Evolutionary conservation across 1,284 basidiomycete genomes (phyloP).

Genomic region (Kalmanozyma brasiliensis): DNA sequence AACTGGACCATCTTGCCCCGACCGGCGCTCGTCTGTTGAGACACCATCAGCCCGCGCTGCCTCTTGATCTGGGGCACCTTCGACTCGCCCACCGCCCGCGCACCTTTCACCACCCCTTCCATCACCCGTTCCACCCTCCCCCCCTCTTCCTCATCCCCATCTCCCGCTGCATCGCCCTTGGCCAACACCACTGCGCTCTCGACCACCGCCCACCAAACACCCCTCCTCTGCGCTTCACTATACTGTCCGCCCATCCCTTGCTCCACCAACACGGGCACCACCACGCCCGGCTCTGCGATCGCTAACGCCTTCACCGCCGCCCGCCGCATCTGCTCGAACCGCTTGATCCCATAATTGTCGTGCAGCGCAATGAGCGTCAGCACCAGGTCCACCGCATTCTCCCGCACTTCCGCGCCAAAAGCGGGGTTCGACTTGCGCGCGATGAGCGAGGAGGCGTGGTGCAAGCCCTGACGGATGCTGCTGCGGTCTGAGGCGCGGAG

Average conservation of each 20-base stretch:
- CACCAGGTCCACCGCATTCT: slow-evolving; percentile 85
- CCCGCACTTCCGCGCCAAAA: slow-evolving; percentile 72
- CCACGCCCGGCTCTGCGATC: slow-evolving; percentile 78
- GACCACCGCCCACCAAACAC: slow-evolving; percentile 85
- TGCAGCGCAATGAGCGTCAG: slow-evolving; percentile 80
- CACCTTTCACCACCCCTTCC: slow-evolving; percentile 6
- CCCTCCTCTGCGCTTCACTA: slow-evolving; percentile 82
- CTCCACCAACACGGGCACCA: slow-evolving; percentile 78
- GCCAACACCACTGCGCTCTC: slow-evolving; percentile 86
- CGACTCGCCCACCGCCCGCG: slow-evolving; percentile 33
- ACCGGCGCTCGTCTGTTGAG: too few species aligned
- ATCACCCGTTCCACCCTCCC: slow-evolving; percentile 13
- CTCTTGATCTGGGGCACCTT: slow-evolving; percentile 30
- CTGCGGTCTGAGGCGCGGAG: slow-evolving; percentile 51
- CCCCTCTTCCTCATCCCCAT: background rate
- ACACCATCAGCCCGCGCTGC: slow-evolving; percentile 5
- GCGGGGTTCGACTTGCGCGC: slow-evolving; percentile 41
- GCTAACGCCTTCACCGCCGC: slow-evolving; percentile 82
- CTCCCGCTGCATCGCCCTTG: too few species aligned
- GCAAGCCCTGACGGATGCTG: slow-evolving; percentile 38
- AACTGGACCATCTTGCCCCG: background rate
- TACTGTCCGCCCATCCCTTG: slow-evolving; percentile 93
- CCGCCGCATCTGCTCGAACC: slow-evolving; percentile 82
- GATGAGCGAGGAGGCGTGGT: slow-evolving; percentile 47
- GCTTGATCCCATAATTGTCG: slow-evolving; percentile 82